phyloP scores from a whole-genome alignment of 1,284 basidiomycete genomes.

The Phellinidium pouzarii region DNA sequence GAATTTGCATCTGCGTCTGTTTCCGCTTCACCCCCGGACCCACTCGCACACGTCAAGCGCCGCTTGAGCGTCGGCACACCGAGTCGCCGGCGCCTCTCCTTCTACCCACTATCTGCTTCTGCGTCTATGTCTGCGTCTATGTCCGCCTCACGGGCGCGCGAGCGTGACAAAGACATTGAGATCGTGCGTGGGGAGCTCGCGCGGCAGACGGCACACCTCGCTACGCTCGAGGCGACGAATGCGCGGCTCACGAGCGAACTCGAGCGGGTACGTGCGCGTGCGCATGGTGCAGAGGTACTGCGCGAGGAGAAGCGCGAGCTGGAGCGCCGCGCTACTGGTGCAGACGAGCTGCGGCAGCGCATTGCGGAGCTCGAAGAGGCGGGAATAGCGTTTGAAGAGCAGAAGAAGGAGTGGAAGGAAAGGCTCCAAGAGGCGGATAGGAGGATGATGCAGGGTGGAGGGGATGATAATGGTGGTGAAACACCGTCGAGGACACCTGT shows the following conservation, averaged over 20 bases:
- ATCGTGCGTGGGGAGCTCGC: slow-evolving; percentile 58
- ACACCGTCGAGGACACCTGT: slow-evolving; percentile 39
- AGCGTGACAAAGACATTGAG: slow-evolving; percentile 39
- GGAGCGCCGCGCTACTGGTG: slow-evolving; percentile 45
- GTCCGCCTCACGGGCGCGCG: background rate
- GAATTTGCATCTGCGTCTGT: background rate
- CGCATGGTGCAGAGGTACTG: slow-evolving; percentile 60
- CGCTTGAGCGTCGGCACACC: slow-evolving; percentile 5
- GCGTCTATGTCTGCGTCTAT: background rate
- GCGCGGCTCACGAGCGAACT: slow-evolving; percentile 50
- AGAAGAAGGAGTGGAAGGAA: slow-evolving; percentile 20
- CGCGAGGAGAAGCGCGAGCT: slow-evolving; percentile 67
- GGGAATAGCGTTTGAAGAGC: slow-evolving; percentile 34
- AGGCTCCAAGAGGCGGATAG: slow-evolving; percentile 19
- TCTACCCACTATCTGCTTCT: background rate
- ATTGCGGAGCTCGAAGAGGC: slow-evolving; percentile 46
- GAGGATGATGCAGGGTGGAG: background rate
- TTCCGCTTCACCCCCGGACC: slow-evolving; percentile 5
- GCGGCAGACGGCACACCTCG: slow-evolving; percentile 54
- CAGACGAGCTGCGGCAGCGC: slow-evolving; percentile 52
- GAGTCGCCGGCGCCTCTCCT: background rate
- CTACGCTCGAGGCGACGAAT: slow-evolving; percentile 59
- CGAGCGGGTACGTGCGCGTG: slow-evolving; percentile 43
- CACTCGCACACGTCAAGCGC: slow-evolving; percentile 1
- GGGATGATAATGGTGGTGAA: background rate